A percentile compares a stretch with the other conserved stretches of the same genome.
These are phyloP conservation scores for Boletus rex-veris DNA, from an alignment of 768 basidiomycete genomes.

Conservation along the genomic window DNA sequence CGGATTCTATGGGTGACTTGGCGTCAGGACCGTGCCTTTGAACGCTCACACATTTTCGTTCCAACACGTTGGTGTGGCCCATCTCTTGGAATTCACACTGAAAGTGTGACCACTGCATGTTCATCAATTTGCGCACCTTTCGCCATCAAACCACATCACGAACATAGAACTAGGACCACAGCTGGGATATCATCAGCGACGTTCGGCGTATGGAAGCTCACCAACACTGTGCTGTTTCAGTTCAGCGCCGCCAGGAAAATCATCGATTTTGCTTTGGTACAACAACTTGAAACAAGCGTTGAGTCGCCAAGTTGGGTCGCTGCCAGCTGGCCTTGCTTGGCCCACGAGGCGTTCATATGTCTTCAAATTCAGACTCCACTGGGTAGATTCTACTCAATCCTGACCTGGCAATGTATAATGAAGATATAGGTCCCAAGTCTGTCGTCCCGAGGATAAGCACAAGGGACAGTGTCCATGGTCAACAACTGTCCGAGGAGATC, in stretches of 20 bases:
- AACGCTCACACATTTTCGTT: not conserved
- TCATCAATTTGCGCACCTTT: not conserved
- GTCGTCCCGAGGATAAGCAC: slow-evolving; percentile 1
- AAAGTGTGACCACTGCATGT: not conserved
- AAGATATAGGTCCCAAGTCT: not conserved
- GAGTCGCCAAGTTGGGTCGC: too few species aligned
- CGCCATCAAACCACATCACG: not conserved
- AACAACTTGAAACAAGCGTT: not conserved
- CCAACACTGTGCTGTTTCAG: not conserved
- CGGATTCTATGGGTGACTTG: not conserved
- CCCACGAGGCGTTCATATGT: slow-evolving; percentile 16
- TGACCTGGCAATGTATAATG: slow-evolving; percentile 1
- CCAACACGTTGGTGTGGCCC: slow-evolving; percentile 10
- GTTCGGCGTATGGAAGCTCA: not conserved
- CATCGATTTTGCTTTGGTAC: not conserved
- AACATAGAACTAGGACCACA: not conserved
- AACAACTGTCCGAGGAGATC: slow-evolving; percentile 5
- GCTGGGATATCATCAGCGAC: not conserved
- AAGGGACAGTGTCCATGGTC: not conserved
- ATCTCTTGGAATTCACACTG: not conserved
- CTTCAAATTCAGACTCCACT: not conserved
- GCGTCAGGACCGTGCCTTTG: not conserved
- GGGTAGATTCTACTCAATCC: slow-evolving; percentile 4
- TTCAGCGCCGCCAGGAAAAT: not conserved
- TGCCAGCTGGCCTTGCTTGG: slow-evolving; percentile 10